Evolutionary conservation across 495 filamentous ascomycete species (phyloP), one percentile per base, ranked within the genome.

Genomic region (Aspergillus nanangensis): DNA sequence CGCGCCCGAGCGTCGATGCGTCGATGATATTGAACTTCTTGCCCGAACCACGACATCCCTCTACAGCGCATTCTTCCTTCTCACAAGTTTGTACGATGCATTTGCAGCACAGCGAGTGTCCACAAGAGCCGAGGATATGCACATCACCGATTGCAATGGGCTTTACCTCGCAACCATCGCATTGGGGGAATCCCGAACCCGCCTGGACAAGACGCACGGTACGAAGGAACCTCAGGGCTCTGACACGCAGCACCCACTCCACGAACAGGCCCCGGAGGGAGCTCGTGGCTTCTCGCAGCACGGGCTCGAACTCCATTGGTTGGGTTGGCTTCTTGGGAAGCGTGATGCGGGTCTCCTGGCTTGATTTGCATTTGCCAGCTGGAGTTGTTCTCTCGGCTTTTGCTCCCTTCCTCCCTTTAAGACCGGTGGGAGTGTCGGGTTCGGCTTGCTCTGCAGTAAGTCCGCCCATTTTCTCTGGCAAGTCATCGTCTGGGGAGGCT

Each of bases 61-160:
- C 1, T 3, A 65, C 52, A 5, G 36, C 34, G 38, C 73, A 75
- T 29, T 52, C 44, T 10, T 58, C 54, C 9, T 53, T 41, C 31
- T 52, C 20, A 1, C 38, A 33, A 13, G 51, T 50, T 5, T 38
- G 10, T 10, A 19, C 19, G 4, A 57, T 45, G 31, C 77, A 81
- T 4, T 24, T 27, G 24, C 57, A 36, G 50, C 77, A 81, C 15
- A 77, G 58, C 8, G 61, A 38, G 38, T 82, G 79, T 2, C 79
- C 79, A 47, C 79, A 83, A 14, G 56, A 63, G 3, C 68, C 59
- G 15, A 80, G 52, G 15, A 80, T 45, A 22, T 50, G 57, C 8
- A 74, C 38, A 0, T 61, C 41, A 0, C 55, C 31, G 20, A 34
- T 24, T 10, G 36, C 18, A 10, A 44, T 39, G 2, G 43, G 39